Percentiles rank a stretch among this genome's conserved stretches.
phyloP scores from a whole-genome alignment of 139 green algal genomes.

The Tetratostichococcus sp. region DNA sequence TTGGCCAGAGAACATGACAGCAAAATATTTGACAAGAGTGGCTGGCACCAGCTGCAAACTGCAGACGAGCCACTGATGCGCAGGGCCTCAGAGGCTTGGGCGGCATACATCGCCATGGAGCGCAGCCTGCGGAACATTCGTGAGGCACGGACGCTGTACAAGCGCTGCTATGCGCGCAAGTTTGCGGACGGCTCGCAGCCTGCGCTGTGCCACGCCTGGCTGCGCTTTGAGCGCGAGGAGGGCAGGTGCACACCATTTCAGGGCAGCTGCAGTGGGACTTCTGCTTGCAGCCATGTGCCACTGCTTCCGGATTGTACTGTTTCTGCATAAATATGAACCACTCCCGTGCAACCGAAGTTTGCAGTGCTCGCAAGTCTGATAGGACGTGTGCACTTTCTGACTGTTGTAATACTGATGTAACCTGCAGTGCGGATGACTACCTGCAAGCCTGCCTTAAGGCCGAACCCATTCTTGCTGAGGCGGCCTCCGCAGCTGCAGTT shows the following conservation, averaged over 20 bases:
- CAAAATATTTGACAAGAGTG: too few species aligned
- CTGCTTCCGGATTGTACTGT: too few species aligned
- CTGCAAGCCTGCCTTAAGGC: conserved; percentile 46
- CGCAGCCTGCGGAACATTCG: conserved; percentile 28
- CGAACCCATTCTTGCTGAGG: conserved; percentile 57
- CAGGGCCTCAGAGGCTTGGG: conserved; percentile 52
- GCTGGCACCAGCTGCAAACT: too few species aligned
- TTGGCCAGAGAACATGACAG: too few species aligned
- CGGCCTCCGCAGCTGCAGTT: conserved; percentile 34
- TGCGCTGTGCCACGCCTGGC: conserved; percentile 63
- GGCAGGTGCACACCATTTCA: conserved; percentile 28
- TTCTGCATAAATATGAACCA: too few species aligned
- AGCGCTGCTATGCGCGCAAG: conserved; percentile 44
- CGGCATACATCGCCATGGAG: conserved; percentile 57
- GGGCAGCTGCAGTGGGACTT: conserved; percentile 9
- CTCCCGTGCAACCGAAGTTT: too few species aligned
- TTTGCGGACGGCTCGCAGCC: conserved; percentile 45
- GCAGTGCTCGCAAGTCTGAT: too few species aligned
- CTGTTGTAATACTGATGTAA: too few species aligned
- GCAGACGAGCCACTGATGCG: background rate
- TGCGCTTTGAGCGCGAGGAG: conserved; percentile 81
- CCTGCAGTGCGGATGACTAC: conserved; percentile 44
- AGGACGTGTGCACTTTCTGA: too few species aligned
- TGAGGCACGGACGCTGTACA: conserved; percentile 50
- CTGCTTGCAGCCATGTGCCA: background rate